These are phyloP conservation scores for Kockiozyma suomiensis DNA, from an alignment of 805 yeast species.

Conservation along the genomic window DNA sequence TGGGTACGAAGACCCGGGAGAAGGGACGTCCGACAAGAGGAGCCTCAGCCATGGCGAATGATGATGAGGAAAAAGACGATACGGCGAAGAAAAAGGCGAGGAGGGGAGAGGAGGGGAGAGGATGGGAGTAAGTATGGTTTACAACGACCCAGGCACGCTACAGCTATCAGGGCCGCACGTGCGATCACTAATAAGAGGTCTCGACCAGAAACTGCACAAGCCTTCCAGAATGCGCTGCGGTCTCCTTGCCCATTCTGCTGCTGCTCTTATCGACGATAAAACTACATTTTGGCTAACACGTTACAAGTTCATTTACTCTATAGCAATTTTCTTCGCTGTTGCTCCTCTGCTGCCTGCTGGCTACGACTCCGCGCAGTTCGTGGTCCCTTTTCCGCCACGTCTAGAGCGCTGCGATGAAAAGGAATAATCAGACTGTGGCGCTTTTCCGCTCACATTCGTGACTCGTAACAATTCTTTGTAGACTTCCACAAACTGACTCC, in stretches of 20 bases:
- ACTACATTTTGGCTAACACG: no score
- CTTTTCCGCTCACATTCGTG: not conserved
- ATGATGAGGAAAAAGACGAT: not conserved
- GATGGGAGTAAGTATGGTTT: not conserved
- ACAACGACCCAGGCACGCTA: not conserved
- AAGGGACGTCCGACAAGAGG: conserved; percentile 31
- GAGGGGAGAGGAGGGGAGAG: not conserved
- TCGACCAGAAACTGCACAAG: no score
- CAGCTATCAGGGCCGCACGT: conserved; percentile 10
- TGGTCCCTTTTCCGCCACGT: not conserved
- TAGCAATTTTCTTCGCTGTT: not conserved
- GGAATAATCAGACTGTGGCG: not conserved
- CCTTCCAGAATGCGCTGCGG: no score
- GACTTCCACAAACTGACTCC: no score
- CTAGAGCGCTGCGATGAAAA: not conserved
- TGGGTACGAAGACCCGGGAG: conserved; percentile 33
- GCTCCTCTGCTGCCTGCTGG: not conserved
- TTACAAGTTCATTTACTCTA: not conserved
- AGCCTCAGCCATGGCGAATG: conserved; percentile 23
- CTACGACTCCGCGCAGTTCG: not conserved
- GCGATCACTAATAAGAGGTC: conserved; percentile 13
- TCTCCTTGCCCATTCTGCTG: not conserved
- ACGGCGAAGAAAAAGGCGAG: conserved; percentile 1
- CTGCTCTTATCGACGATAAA: not conserved
- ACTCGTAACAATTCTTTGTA: no score